Evolutionary conservation across 2,329 filamentous ascomycete species (phyloP).

Genomic region (Ophiocordyceps camponoti-floridani): DNA sequence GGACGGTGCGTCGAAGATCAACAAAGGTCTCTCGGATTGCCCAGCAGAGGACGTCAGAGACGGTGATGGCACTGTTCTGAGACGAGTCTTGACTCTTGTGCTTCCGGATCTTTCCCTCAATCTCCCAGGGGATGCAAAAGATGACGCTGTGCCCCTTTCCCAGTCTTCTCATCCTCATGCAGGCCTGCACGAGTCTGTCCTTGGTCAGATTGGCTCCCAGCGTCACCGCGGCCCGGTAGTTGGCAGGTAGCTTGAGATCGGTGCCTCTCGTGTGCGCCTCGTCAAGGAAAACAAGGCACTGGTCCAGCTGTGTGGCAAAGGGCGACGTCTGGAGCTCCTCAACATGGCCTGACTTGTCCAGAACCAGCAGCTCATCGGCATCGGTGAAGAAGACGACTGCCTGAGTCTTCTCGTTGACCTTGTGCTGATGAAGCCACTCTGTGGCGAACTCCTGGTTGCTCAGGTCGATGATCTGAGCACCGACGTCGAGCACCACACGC

Average conservation of each 20-base stretch:
- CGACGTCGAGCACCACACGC: constrained; percentile 51
- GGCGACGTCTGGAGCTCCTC: constrained; percentile 39
- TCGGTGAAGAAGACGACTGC: constrained; percentile 38
- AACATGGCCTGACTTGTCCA: constrained; percentile 25
- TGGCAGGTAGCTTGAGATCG: constrained; percentile 40
- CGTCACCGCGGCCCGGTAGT: constrained; percentile 48
- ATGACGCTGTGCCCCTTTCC: constrained; percentile 47
- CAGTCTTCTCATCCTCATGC: constrained; percentile 54
- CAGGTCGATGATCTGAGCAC: constrained; percentile 50
- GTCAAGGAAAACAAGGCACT: constrained; percentile 50
- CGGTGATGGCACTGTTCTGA: constrained; percentile 16
- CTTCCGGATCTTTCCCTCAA: constrained; percentile 30
- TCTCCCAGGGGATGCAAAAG: constrained; percentile 42
- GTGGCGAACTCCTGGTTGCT: constrained; percentile 34
- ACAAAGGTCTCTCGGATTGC: constrained; percentile 36
- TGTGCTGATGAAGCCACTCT: constrained; percentile 26
- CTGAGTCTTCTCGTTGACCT: constrained; percentile 2
- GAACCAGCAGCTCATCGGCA: constrained; percentile 32
- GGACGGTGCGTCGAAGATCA: constrained; percentile 29
- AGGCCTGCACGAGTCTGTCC: constrained; percentile 45
- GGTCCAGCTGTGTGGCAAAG: constrained; percentile 33
- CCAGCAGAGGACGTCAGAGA: constrained; percentile 41
- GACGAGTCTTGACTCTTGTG: constrained; percentile 13
- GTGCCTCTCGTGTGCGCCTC: constrained; percentile 54
- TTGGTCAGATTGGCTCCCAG: constrained; percentile 48